These are phyloP conservation scores for Lactarius psammicola DNA, from an alignment of 768 basidiomycete genomes.

Conservation along the genomic window DNA sequence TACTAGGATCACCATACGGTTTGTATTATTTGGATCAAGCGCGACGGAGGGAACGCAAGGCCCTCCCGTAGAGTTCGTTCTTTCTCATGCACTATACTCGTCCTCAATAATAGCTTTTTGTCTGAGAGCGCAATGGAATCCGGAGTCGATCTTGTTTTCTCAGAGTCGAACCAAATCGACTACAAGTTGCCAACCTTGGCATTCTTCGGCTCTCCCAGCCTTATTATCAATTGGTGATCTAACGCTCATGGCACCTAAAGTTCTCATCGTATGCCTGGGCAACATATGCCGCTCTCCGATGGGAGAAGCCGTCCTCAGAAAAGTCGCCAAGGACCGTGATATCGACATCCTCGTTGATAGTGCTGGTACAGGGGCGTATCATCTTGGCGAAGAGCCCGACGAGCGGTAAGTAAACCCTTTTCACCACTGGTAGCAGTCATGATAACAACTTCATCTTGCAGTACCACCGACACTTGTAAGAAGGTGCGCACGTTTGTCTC, in stretches of 20 bases:
- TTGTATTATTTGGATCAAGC: not conserved
- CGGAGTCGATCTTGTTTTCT: not conserved
- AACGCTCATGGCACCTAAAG: constrained; percentile 39
- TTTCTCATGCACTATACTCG: not conserved
- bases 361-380: constrained; percentile 83
- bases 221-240: not conserved
- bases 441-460: constrained; percentile 33
- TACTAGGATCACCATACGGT: not conserved
- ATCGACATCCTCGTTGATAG: constrained; percentile 74
- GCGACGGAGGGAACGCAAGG: not conserved
- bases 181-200: not conserved
- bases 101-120: not conserved
- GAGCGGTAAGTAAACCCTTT: constrained; percentile 50
- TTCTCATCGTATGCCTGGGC: constrained; percentile 76
- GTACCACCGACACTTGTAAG: constrained; percentile 67
- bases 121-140: not conserved
- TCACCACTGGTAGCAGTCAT: not conserved
- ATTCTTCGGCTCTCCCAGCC: not conserved
- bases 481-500: constrained; percentile 47
- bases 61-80: no score
- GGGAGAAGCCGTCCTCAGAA: constrained; percentile 82
- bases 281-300: constrained; percentile 91
- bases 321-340: constrained; percentile 64
- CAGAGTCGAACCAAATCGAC: not conserved
- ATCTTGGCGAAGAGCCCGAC: constrained; percentile 82